Base-by-base conservation (phyloP, 2,329 filamentous ascomycete species). In the Xylaria sp. region DNA sequence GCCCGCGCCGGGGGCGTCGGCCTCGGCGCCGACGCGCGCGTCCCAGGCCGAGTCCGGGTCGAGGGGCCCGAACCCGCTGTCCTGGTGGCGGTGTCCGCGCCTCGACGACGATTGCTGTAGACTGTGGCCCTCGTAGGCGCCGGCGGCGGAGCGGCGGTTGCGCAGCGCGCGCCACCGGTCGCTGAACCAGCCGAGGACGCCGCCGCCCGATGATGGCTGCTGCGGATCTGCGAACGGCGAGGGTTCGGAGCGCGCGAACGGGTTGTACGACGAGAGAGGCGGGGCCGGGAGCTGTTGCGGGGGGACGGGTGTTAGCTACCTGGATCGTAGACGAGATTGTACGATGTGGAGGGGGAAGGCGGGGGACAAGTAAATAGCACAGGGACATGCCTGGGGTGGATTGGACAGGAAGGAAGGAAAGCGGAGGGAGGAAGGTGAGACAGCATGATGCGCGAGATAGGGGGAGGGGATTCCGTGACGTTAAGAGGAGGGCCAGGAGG, bases 21-120 rank as follows among this genome's bases (percentile, higher is more conserved):
- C 84, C 71, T 92, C 90, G 63, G 85, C 80, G 53, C 89, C 89
- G 4, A 95, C 90, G 55, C 89, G 79, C 59, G 89, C 75, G 74
- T 94, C 90, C 91, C 91, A 96, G 1, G 90, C 90, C 67, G 92
- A 90, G 69, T 95, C 91, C 1, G 89, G 89, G 66, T 94, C 91
- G 42, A 91, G 80, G 3, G 85, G 78, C 1, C 86, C 85, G 69
- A 89, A 87, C 19, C 84, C 84, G 49, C 65, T 66, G 50, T n/a
- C n/a, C n/a, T n/a, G n/a, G n/a, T n/a, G n/a, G n/a, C n/a, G n/a
- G n/a, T n/a, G n/a, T n/a, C 71, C 71, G 38, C 66, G 65, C 46
- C 71, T 72, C 54, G 71, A n/a, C 74, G 40, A 71, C 70, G 6
- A 74, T 13, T 13, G 29, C 29, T 26, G 24, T 26, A 34, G 58